Evolutionary conservation across 2,329 filamentous ascomycete species (phyloP), one percentile per base, ranked within the genome.

Genomic region (Metarhizium humberi): DNA sequence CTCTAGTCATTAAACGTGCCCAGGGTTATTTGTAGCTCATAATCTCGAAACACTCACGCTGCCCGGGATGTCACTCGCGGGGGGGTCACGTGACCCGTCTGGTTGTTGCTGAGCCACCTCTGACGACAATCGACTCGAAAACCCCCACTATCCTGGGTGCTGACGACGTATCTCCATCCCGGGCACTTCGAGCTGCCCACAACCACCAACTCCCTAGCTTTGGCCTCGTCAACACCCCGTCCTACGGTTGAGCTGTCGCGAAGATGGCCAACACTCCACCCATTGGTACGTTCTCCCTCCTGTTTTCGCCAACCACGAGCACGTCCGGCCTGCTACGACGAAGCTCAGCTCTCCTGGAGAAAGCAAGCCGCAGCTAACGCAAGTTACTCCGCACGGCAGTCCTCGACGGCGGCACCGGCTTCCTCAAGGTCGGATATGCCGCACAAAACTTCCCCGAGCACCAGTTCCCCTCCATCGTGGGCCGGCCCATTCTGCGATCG

Each of bases 361-460:
- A 4, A 42, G n/a, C 14, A 60, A 62, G 20, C 61, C 55, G 56
- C n/a, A 52, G 50, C 56, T 55, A 56, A 55, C 40, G 29, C 38
- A 45, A 55, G 6, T 32, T 48, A 38, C 25, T 50, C 34, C 45
- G 20, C 53, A 52, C 54, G 56, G 38, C 62, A 97, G 94, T 99
- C 71, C 92, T 99, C 82, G 94, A 99, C 81, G 94, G 94, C 82
- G 94, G 94, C 75, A 99, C 94, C 71, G 94, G 94, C 75, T 99
- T 99, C 82, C 87, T 99, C 75, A 99, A 99, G 78, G 94, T 96
- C 77, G 94, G 94, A 73, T 99, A 97, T 79, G 94, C 94, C 69
- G 94, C 88, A 68, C 92, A 97, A 81, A 99, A 99, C 80, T 99
- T 99, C 77, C 94, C 94, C 72, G 94, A 97, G 77, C 90, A 95